Evolutionary conservation across 345 rosid genomes (phyloP), one percentile per base, ranked within the genome.

Genomic region (Brassica carinata): DNA sequence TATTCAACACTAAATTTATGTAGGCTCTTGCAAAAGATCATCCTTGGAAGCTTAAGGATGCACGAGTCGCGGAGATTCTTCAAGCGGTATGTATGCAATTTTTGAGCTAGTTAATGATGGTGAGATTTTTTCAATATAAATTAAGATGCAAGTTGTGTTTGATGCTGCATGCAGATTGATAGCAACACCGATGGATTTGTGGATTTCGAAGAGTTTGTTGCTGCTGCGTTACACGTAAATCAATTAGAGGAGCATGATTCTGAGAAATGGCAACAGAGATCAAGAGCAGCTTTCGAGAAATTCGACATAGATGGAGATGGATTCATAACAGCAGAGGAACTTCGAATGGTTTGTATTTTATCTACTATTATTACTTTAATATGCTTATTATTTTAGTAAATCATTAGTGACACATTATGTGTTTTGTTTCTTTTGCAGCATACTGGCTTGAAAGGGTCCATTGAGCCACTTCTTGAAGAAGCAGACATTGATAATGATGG

Each of bases 171-270:
- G 71, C 86, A 93, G 98, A 93, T 93, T 30, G 98, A 95, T 83
- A 83, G 94, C 85, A 95, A 95, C 85, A 95, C 99, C n/a, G 99
- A 95, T 79, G 97, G 99, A 6, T 88, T 93, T 59, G 99, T 95
- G 77, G 98, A 95, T 85, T 95, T 93, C 83, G 3, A 87, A 0
- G 99, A 95, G 87, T 95, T 95, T 66, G 93, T 95, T 53, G 98
- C 91, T 9, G 99, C 97, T 67, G 85, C 98, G 36, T 85, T 95
- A 30, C 97, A 89, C 75, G 93, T 95, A 34, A 91, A 90, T 83
- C 99, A 95, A 81, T 77, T 95, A 74, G 90, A 93, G 84, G 96
- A 93, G 66, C 99, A 91, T 76, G 88, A 93, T 81, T 89, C 92
- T 36, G 96, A 93, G 69, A 95, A 88, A 85, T 95, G 97, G 98